Evolutionary conservation across 306 rosid species (phyloP).

Genomic region (Ceratonia siliqua): DNA sequence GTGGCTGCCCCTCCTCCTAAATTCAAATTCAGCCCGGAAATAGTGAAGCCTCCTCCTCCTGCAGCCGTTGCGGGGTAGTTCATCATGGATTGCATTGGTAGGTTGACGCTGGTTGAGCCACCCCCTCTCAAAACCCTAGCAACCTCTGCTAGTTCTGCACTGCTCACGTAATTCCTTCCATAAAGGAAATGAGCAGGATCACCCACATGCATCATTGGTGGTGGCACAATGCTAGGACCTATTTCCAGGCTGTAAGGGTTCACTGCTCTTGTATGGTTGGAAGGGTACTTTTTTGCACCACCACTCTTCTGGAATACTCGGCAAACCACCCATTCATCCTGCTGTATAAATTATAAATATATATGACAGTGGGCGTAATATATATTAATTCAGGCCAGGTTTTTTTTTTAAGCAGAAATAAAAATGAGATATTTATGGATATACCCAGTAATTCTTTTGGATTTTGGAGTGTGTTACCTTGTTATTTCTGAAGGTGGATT

Average conservation of each 20-base stretch:
- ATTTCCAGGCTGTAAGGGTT: conserved; percentile 70
- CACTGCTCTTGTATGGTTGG: conserved; percentile 54
- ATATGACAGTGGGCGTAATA: background rate
- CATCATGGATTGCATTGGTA: conserved; percentile 46
- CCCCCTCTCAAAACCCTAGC: conserved; percentile 54
- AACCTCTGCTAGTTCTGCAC: conserved; percentile 64
- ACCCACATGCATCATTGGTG: conserved; percentile 68
- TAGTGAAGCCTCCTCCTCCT: conserved; percentile 57
- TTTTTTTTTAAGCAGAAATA: no score
- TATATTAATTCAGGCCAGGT: background rate
- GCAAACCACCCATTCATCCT: conserved; percentile 96
- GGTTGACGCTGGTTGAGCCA: conserved; percentile 43
- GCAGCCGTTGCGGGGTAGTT: conserved; percentile 46
- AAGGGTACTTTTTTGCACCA: conserved; percentile 71
- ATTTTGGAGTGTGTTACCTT: no score
- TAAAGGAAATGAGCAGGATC: conserved; percentile 58
- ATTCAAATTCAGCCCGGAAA: conserved; percentile 72
- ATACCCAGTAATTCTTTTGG: no score
- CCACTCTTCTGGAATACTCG: conserved; percentile 81
- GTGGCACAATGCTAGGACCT: conserved; percentile 44
- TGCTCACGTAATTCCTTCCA: conserved; percentile 56
- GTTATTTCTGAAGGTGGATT: conserved; percentile 55
- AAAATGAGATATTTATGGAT: no score
- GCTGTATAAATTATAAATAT: conserved; percentile 35
- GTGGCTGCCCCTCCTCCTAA: conserved; percentile 26